These are phyloP conservation scores for Corymbia citriodora DNA, from an alignment of 441 rosid genomes.

Conservation along the genomic window DNA sequence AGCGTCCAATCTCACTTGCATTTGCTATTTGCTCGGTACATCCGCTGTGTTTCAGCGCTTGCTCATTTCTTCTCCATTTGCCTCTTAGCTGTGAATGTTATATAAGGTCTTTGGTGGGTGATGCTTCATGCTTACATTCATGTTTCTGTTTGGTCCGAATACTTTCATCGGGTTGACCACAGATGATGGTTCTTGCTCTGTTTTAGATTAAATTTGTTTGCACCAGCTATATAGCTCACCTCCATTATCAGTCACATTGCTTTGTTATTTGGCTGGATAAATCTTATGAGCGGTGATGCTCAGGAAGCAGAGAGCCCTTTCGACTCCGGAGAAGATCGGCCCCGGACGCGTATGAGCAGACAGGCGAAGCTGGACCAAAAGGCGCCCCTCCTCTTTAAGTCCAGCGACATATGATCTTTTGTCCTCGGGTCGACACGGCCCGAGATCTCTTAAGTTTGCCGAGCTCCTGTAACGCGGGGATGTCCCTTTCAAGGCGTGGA, in stretches of 20 bases:
- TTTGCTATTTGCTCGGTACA: neutral
- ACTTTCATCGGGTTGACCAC: neutral
- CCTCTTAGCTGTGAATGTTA: neutral
- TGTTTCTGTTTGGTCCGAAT: neutral
- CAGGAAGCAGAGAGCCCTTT: slow-evolving; percentile 52
- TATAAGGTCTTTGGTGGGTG: neutral
- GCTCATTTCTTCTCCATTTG: neutral
- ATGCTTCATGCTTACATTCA: neutral
- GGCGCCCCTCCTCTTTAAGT: slow-evolving; percentile 72
- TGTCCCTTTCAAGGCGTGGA: neutral
- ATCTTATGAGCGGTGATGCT: slow-evolving; percentile 1
- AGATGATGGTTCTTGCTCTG: neutral
- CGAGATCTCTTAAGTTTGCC: neutral
- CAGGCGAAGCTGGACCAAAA: slow-evolving; percentile 61
- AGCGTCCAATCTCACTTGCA: neutral
- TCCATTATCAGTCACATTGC: neutral
- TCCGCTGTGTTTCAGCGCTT: neutral
- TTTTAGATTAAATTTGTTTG: neutral
- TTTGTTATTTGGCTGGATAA: neutral
- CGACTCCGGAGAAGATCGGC: slow-evolving; percentile 74
- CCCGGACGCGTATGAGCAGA: slow-evolving; percentile 66
- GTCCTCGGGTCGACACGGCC: neutral
- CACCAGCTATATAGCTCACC: neutral
- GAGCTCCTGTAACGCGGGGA: neutral
- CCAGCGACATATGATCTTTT: slow-evolving; percentile 53